Evolutionary conservation across 371 early-diverging fungal genomes (phyloP), one percentile per base, ranked within the genome.

Genomic region (Rhizopus sp.): DNA sequence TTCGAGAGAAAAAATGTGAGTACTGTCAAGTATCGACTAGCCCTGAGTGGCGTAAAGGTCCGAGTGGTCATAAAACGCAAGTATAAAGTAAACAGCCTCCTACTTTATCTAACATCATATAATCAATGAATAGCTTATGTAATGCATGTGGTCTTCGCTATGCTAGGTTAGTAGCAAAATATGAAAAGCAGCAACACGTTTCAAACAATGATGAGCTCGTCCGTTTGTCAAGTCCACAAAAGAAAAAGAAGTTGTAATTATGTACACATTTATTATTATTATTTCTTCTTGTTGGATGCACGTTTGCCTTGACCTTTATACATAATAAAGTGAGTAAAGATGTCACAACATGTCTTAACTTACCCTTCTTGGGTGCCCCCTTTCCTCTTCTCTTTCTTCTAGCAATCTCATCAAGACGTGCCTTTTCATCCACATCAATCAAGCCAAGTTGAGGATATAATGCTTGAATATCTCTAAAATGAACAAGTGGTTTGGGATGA

Each of bases 301-400:
- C 85, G 80, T 59, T 81, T 80, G 55, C 85, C 85, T 61, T 85
- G 82, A 62, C 85, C 85, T 85, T 66, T 12, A 52, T 13, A 37
- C 33, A 55, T 34, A 6, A 32, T 34, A 13, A 64, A 29, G 35
- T 40, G 41, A 37, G 54, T 12, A 50, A 40, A 44, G 17, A 29
- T n/a, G 16, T 29, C 13, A n/a, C 7, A n/a, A 30, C 47, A 31
- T 44, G 15, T 31, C 38, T 8, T 23, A 35, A 5, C 44, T 70
- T 83, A 78, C 90, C 90, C 70, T 91, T 91, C 86, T 87, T 87
- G 35, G 91, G 91, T 31, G 91, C 85, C 31, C 92, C 91, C 81
- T 91, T 91, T 60, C 91, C 91, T 51, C 92, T 81, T 60, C 84
- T 80, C 76, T 81, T 89, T 69, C 83, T 75, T 71, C 78, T 77